Conservation (phyloP, 768 basidiomycete species). For the Terana coerulea region DNA sequence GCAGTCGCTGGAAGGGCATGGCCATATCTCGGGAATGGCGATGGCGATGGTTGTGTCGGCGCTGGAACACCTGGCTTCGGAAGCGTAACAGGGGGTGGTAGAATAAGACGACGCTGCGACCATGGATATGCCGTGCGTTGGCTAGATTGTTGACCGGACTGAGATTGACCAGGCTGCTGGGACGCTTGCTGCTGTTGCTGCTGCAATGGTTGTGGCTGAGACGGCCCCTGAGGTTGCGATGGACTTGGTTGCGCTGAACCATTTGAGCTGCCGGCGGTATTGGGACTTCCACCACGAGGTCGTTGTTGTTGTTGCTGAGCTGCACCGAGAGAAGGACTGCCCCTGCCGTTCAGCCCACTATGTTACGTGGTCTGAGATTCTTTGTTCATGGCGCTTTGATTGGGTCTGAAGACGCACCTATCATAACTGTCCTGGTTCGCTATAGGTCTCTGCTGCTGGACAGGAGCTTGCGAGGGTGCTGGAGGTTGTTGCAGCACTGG, state of each 20-base stretch:
- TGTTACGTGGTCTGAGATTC: slow-evolving; percentile 7
- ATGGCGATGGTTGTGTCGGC: slow-evolving; percentile 70
- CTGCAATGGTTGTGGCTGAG: slow-evolving; percentile 5
- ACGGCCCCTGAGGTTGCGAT: slow-evolving; percentile 22
- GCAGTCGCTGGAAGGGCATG: slow-evolving; percentile 83
- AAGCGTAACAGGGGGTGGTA: slow-evolving; percentile 64
- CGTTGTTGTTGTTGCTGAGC: slow-evolving; percentile 17
- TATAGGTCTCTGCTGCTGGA: slow-evolving; percentile 29
- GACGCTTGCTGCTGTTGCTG: slow-evolving; percentile 15
- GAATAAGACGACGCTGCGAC: slow-evolving; percentile 69
- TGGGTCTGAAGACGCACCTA: slow-evolving; percentile 22
- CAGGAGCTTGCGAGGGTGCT: slow-evolving; percentile 51
- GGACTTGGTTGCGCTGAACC: slow-evolving; percentile 16
- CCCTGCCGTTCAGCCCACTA: slow-evolving; percentile 26
- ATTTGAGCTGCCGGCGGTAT: slow-evolving; percentile 10
- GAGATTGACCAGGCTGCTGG: slow-evolving; percentile 7
- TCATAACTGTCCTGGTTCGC: slow-evolving; percentile 29
- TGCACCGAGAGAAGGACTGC: slow-evolving; percentile 23
- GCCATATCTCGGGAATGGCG: slow-evolving; percentile 95
- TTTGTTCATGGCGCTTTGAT: neutral
- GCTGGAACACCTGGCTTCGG: slow-evolving; percentile 60
- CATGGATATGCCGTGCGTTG: slow-evolving; percentile 75
- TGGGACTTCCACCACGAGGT: slow-evolving; percentile 19
- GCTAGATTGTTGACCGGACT: slow-evolving; percentile 19
- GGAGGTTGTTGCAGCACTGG: slow-evolving; percentile 56